A percentile compares a stretch with the other conserved stretches of the same genome.
phyloP scores from a whole-genome alignment of 2,329 filamentous ascomycete genomes.

The Scedosporium dehoogii region DNA sequence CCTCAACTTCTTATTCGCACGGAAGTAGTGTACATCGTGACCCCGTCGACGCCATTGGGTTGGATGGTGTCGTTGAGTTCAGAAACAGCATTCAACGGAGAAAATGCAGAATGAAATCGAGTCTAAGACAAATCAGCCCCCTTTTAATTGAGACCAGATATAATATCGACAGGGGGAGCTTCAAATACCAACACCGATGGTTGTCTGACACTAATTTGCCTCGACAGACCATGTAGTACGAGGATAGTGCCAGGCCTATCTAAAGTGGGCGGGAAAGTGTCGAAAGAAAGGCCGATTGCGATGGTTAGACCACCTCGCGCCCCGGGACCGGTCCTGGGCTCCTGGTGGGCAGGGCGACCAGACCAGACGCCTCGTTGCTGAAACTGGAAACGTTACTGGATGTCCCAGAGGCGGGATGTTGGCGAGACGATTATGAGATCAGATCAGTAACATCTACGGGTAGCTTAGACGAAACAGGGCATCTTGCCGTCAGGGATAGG shows the following conservation, averaged over 20 bases:
- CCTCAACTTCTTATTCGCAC: too few relatives aligned
- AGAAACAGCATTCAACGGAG: too few relatives aligned
- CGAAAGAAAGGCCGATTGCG: not conserved
- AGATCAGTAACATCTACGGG: too few relatives aligned
- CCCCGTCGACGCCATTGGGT: too few relatives aligned
- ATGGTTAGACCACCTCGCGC: not conserved
- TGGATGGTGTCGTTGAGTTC: too few relatives aligned
- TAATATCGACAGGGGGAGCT: too few relatives aligned
- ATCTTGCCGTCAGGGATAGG: too few relatives aligned
- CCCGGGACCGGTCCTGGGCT: not conserved
- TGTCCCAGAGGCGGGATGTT: not conserved
- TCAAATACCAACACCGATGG: not conserved
- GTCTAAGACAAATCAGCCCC: too few relatives aligned
- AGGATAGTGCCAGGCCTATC: not conserved
- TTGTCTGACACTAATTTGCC: not conserved
- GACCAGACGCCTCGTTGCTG: not conserved
- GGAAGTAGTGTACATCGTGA: too few relatives aligned
- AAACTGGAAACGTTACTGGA: not conserved
- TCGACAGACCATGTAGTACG: not conserved
- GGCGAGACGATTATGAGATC: not conserved
- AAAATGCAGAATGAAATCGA: too few relatives aligned
- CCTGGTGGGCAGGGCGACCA: not conserved
- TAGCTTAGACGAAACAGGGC: too few relatives aligned
- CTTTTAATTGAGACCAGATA: too few relatives aligned
- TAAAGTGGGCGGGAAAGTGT: not conserved